Conservation (phyloP, 805 yeast species). For the Ogataea naganishii region DNA sequence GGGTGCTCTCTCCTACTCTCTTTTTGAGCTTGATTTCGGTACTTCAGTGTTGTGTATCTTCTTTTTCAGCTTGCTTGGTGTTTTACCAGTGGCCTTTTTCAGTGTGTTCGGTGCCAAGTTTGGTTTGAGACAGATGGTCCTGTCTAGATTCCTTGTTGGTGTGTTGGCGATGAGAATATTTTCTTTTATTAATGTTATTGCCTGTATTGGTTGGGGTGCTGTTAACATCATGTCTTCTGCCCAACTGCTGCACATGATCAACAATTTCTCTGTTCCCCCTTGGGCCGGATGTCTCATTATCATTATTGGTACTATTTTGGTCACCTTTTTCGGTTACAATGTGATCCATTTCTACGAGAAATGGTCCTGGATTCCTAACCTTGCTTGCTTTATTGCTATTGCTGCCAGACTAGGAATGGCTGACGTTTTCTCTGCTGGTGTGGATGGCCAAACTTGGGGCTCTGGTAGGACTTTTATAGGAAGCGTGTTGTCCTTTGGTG, state of each 20-base stretch:
- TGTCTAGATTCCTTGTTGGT: conserved; percentile 74
- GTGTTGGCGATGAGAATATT: conserved; percentile 67
- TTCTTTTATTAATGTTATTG: conserved; percentile 67
- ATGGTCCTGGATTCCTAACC: conserved; percentile 83
- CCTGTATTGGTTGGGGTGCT: conserved; percentile 95
- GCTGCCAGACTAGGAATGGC: conserved; percentile 69
- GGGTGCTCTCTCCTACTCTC: conserved; percentile 59
- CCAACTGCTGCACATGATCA: conserved; percentile 70
- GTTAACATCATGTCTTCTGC: conserved; percentile 88
- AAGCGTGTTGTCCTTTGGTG: conserved; percentile 70
- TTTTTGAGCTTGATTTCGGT: conserved; percentile 66
- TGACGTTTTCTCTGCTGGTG: conserved; percentile 51
- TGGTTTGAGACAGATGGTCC: conserved; percentile 83
- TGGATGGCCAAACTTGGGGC: conserved; percentile 25
- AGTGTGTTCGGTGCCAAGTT: conserved; percentile 76
- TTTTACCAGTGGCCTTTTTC: conserved; percentile 71
- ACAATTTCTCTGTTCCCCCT: conserved; percentile 59
- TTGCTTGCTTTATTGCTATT: conserved; percentile 63
- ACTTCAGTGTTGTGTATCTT: conserved; percentile 58
- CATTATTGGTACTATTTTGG: conserved; percentile 55
- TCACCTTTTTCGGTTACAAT: conserved; percentile 78
- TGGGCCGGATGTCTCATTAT: conserved; percentile 86
- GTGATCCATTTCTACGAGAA: conserved; percentile 77
- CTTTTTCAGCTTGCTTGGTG: conserved; percentile 69
- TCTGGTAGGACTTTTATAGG: conserved; percentile 69